A percentile compares a stretch with the other conserved stretches of the same genome.
These are phyloP conservation scores for Crepidotus variabilis DNA, from an alignment of 768 basidiomycete species.

Conservation along the genomic window DNA sequence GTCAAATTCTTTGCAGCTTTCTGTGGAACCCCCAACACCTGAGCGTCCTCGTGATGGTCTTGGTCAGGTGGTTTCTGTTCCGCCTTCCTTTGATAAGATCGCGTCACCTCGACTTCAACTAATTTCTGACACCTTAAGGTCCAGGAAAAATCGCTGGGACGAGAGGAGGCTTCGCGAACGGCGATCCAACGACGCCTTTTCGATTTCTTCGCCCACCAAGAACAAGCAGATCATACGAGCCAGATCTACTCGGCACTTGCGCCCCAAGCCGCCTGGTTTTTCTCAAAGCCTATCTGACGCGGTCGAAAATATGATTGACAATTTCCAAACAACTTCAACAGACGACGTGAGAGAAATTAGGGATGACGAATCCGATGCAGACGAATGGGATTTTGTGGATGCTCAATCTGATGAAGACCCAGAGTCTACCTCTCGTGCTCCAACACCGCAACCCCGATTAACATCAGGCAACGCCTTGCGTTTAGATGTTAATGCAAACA, in stretches of 20 bases:
- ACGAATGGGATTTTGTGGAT: neutral
- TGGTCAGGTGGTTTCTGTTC: neutral
- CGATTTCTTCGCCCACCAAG: slow-evolving; percentile 8
- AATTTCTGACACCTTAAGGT: slow-evolving; percentile 50
- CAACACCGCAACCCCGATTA: neutral
- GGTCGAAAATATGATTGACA: slow-evolving; percentile 44
- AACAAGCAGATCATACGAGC: neutral
- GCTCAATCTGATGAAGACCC: slow-evolving; percentile 1
- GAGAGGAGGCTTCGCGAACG: slow-evolving; percentile 47
- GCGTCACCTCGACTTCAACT: slow-evolving; percentile 31
- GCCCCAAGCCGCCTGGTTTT: slow-evolving; percentile 12
- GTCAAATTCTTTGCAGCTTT: slow-evolving; percentile 28
- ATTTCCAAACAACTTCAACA: slow-evolving; percentile 16
- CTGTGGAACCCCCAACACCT: slow-evolving; percentile 41
- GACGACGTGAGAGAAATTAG: neutral
- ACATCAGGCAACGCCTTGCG: slow-evolving; percentile 10
- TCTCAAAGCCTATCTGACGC: slow-evolving; percentile 37
- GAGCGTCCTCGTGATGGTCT: slow-evolving; percentile 14
- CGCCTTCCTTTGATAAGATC: slow-evolving; percentile 5
- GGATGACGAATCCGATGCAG: neutral
- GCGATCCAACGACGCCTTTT: slow-evolving; percentile 7
- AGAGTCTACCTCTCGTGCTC: slow-evolving; percentile 1
- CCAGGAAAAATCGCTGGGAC: slow-evolving; percentile 57
- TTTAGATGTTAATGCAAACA: neutral
- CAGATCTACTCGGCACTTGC: neutral